Conservation (phyloP, 2,329 filamentous ascomycete species). For the Claviceps purpurea region DNA sequence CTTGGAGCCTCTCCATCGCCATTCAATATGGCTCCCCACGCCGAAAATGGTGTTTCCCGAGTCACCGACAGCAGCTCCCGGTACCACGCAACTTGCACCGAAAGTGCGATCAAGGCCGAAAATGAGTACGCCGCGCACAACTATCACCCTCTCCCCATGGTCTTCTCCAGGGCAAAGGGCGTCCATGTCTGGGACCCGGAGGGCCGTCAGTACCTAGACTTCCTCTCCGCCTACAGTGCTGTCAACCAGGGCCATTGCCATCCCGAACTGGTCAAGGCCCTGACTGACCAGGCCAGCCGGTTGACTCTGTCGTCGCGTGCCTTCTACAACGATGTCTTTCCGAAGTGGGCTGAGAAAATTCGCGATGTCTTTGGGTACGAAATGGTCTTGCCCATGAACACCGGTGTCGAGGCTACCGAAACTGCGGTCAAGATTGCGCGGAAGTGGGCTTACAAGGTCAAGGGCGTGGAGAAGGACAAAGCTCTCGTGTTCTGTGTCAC, state of each 20-base stretch:
- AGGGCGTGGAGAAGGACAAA: conserved; percentile 73
- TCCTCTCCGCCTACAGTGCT: conserved; percentile 93
- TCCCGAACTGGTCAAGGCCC: conserved; percentile 81
- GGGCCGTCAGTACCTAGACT: conserved; percentile 90
- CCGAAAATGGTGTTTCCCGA: conserved; percentile 25
- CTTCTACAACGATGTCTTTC: conserved; percentile 98
- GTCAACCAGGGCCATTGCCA: conserved; percentile 98
- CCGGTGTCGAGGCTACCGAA: conserved; percentile 89
- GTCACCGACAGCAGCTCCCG: conserved; percentile 21
- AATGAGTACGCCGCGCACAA: conserved; percentile 87
- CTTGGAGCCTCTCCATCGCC: not conserved
- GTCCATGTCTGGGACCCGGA: conserved; percentile 95
- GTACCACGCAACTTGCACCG: conserved; percentile 66
- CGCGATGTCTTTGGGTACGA: conserved; percentile 84
- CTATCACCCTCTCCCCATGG: conserved; percentile 92
- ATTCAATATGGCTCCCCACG: conserved; percentile 44
- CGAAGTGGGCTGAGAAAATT: conserved; percentile 86
- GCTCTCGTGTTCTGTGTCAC: conserved; percentile 72
- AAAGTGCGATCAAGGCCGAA: conserved; percentile 68
- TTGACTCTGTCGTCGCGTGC: conserved; percentile 87
- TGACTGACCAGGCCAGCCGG: conserved; percentile 78
- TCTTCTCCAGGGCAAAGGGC: conserved; percentile 75
- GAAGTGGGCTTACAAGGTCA: conserved; percentile 97
- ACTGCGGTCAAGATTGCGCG: conserved; percentile 91
- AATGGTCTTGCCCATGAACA: conserved; percentile 98